Conservation (phyloP, 371 early-diverging fungal genomes). For the Rhizomucor miehei region DNA sequence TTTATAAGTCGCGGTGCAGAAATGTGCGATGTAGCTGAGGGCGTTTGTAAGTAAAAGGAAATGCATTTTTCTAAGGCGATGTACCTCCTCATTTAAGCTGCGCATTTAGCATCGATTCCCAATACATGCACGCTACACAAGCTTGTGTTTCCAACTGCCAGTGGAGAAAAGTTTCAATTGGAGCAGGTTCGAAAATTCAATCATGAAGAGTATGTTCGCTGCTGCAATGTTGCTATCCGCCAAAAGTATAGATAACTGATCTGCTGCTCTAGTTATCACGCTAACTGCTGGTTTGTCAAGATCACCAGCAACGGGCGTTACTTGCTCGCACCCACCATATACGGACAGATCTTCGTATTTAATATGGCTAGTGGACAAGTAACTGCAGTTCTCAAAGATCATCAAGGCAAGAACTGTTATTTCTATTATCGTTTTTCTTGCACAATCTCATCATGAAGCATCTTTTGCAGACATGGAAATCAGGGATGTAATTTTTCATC, state of each 20-base stretch:
- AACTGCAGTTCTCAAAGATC: slow-evolving; percentile 71
- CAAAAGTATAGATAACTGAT: not conserved
- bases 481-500: slow-evolving; percentile 88
- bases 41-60: slow-evolving; percentile 58
- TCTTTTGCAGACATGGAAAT: slow-evolving; percentile 80
- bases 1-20: slow-evolving; percentile 88
- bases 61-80: too few relatives aligned
- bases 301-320: slow-evolving; percentile 84
- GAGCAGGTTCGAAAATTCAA: slow-evolving; percentile 67
- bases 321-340: slow-evolving; percentile 84
- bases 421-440: not conserved
- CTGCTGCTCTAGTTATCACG: slow-evolving; percentile 56
- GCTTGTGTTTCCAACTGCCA: slow-evolving; percentile 69
- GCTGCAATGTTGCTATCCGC: too few relatives aligned
- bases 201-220: slow-evolving; percentile 66
- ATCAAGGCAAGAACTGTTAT: slow-evolving; percentile 55
- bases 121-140: slow-evolving; percentile 83
- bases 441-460: slow-evolving; percentile 24
- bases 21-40: slow-evolving; percentile 78
- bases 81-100: too few relatives aligned
- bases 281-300: slow-evolving; percentile 93
- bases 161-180: slow-evolving; percentile 65
- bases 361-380: slow-evolving; percentile 72
- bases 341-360: slow-evolving; percentile 83
- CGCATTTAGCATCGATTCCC: slow-evolving; percentile 63